Percentiles rank a stretch among this genome's conserved stretches.
Conservation (phyloP, 1,139 yeast species). For the Suhomyces guaymorum region DNA sequence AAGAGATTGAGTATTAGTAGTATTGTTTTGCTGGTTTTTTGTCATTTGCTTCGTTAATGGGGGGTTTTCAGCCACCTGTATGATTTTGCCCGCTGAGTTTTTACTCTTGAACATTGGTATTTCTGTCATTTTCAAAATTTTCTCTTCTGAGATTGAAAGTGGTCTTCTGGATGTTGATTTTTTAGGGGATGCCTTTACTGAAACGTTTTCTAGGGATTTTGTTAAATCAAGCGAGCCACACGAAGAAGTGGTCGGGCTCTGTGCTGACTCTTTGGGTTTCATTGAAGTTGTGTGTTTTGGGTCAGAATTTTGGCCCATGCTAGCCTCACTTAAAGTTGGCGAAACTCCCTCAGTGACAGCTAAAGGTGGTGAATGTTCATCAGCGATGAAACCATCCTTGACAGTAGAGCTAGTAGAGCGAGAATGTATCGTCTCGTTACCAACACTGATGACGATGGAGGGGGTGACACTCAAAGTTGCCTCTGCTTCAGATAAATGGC, state of each 20-base stretch:
- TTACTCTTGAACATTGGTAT: constrained; percentile 28
- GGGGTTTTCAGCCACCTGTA: not conserved
- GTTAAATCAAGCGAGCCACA: constrained; percentile 6
- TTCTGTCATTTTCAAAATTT: constrained; percentile 29
- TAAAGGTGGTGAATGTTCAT: constrained; percentile 9
- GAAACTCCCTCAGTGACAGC: no score
- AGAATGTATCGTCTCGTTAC: constrained; percentile 20
- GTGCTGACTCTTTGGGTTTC: no score
- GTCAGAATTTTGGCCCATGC: no score
- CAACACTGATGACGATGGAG: constrained; percentile 25
- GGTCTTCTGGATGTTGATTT: constrained; percentile 26
- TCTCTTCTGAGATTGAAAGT: constrained; percentile 32
- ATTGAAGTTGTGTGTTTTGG: no score
- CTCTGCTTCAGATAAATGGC: no score
- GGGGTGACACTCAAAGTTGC: constrained; percentile 18
- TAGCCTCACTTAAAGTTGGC: no score
- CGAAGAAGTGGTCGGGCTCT: no score
- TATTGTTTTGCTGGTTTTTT: no score
- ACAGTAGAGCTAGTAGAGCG: constrained; percentile 25
- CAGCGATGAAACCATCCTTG: constrained; percentile 17
- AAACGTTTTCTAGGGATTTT: constrained; percentile 1
- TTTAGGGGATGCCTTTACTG: constrained; percentile 9
- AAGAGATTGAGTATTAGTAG: no score
- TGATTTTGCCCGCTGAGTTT: not conserved
- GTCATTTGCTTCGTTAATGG: no score